These are phyloP conservation scores for Wickerhamiella cacticola DNA, from an alignment of 805 yeast genomes.

Conservation along the genomic window DNA sequence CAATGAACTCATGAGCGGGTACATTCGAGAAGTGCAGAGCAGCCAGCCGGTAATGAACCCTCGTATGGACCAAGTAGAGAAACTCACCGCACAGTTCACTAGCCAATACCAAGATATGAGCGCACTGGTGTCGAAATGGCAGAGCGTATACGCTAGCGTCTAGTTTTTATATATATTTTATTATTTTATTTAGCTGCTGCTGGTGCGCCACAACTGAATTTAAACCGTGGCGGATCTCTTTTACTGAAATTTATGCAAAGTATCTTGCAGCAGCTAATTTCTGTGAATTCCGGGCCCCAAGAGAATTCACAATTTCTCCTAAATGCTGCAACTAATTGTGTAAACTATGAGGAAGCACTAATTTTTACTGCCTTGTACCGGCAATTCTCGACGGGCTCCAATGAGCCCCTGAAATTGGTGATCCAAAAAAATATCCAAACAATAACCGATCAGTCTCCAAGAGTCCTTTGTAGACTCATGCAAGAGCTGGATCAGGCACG, in stretches of 20 bases:
- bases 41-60: neutral
- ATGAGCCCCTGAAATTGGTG: neutral
- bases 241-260: neutral
- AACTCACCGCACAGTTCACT: neutral
- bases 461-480: neutral
- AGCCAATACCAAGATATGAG: neutral
- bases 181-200: neutral
- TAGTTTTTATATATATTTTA: neutral
- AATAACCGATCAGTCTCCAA: neutral
- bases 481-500: neutral
- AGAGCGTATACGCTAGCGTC: neutral
- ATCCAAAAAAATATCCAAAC: neutral
- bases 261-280: neutral
- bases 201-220: no score
- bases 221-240: constrained; percentile 1
- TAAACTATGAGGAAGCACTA: neutral
- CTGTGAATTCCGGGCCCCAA: neutral
- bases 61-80: neutral
- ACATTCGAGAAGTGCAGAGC: constrained; percentile 20
- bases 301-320: neutral
- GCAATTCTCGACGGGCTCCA: neutral
- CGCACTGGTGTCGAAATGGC: neutral
- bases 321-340: neutral
- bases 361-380: neutral
- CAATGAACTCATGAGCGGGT: constrained; percentile 20